A percentile compares a stretch with the other conserved stretches of the same genome.
Evolutionary conservation across 2,329 filamentous ascomycete species (phyloP).

Genomic region (Botrytis cinerea): DNA sequence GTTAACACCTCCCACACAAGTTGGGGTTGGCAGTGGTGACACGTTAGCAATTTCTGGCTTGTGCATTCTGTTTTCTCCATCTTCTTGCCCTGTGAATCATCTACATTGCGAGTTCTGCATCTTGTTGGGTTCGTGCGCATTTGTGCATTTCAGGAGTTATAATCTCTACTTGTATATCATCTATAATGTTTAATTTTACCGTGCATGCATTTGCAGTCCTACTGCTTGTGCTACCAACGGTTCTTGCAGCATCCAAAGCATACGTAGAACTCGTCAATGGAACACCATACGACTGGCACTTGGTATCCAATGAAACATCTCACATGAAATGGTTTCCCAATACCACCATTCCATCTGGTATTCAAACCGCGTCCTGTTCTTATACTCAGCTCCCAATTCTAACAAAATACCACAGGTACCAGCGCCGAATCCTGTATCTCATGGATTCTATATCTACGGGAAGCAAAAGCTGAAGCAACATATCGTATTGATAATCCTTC

Average conservation of each 20-base stretch:
- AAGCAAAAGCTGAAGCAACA: slow-evolving; percentile 32
- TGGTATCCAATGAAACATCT: slow-evolving; percentile 27
- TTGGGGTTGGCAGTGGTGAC: not conserved
- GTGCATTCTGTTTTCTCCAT: not conserved
- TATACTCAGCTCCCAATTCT: not conserved
- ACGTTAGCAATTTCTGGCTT: not conserved
- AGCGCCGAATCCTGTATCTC: slow-evolving; percentile 30
- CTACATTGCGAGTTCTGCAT: no score
- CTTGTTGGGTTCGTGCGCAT: not conserved
- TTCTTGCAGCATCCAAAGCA: slow-evolving; percentile 26
- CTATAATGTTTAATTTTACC: not conserved
- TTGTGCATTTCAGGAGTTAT: not conserved
- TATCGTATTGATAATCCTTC: slow-evolving; percentile 30
- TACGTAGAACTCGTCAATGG: slow-evolving; percentile 29
- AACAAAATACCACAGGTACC: not conserved
- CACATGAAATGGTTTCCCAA: slow-evolving; percentile 32
- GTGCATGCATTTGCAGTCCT: not conserved
- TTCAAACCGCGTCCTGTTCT: not conserved
- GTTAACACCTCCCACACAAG: not conserved
- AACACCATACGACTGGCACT: slow-evolving; percentile 33
- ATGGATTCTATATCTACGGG: slow-evolving; percentile 25
- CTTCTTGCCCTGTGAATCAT: not conserved
- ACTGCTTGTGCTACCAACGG: not conserved
- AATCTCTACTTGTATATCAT: not conserved
- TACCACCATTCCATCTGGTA: slow-evolving; percentile 25